Conservation (phyloP, 176 grass and related monocot species). For the Bolboschoenus planiculmis region DNA sequence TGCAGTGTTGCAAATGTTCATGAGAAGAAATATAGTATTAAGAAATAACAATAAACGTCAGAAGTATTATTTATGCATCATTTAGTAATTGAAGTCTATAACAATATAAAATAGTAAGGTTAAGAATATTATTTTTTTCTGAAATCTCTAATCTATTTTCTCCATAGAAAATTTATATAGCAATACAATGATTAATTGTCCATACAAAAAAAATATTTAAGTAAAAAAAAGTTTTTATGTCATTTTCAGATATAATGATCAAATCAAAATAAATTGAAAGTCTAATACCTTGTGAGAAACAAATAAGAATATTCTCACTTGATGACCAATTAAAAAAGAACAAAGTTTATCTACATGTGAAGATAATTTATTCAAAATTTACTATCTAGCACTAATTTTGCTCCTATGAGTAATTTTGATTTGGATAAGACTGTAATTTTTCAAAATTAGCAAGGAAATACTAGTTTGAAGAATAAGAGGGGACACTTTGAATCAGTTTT, state of each 20-base stretch:
- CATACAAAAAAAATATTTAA: too few relatives aligned
- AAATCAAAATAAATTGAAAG: background rate
- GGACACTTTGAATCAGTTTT: background rate
- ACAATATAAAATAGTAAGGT: too few relatives aligned
- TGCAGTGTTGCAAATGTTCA: too few relatives aligned
- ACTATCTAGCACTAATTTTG: background rate
- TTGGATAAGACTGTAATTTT: background rate
- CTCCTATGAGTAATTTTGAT: background rate
- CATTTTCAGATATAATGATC: background rate
- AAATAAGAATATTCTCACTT: background rate
- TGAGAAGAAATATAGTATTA: too few relatives aligned
- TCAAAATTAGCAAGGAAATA: background rate
- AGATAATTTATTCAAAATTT: background rate
- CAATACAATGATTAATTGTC: too few relatives aligned
- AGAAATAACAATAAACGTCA: too few relatives aligned
- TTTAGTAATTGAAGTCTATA: too few relatives aligned
- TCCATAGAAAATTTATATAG: too few relatives aligned
- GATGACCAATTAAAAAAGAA: background rate
- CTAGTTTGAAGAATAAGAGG: background rate
- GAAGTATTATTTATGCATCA: too few relatives aligned
- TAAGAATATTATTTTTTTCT: too few relatives aligned
- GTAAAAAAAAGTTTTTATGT: background rate
- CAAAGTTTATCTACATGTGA: background rate
- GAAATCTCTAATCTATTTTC: too few relatives aligned
- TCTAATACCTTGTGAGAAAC: background rate